These are phyloP conservation scores for Halenospora varia DNA, from an alignment of 495 filamentous ascomycete species.

Conservation along the genomic window DNA sequence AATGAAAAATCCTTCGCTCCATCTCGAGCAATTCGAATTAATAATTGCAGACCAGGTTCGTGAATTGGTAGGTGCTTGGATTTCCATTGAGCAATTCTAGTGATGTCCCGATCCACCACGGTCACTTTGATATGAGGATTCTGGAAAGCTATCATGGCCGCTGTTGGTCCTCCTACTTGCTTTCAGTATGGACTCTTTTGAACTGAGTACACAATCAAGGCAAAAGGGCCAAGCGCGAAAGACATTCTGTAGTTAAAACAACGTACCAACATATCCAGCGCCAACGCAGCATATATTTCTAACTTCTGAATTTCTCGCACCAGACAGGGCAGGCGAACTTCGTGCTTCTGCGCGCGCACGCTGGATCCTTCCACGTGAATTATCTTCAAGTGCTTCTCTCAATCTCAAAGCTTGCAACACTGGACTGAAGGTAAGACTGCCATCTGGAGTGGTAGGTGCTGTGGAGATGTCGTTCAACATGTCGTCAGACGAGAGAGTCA, in stretches of 20 bases:
- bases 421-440: slow-evolving; percentile 41
- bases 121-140: slow-evolving; percentile 65
- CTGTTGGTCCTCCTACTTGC: slow-evolving; percentile 66
- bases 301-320: slow-evolving; percentile 61
- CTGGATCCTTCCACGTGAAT: slow-evolving; percentile 8
- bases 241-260: no score
- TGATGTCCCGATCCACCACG: slow-evolving; percentile 65
- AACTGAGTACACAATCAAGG: slow-evolving; percentile 50
- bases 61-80: slow-evolving; percentile 71
- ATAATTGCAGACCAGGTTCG: slow-evolving; percentile 65
- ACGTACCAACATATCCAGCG: slow-evolving; percentile 65
- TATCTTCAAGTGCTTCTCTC: slow-evolving; percentile 25
- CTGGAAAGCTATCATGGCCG: slow-evolving; percentile 68
- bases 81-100: slow-evolving; percentile 69
- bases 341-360: no score
- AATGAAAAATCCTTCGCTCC: slow-evolving; percentile 39
- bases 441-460: slow-evolving; percentile 50
- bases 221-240: no score
- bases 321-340: no score
- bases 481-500: slow-evolving; percentile 19
- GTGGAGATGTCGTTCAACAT: slow-evolving; percentile 34
- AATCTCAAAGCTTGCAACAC: slow-evolving; percentile 30
- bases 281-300: slow-evolving; percentile 62
- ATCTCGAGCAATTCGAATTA: slow-evolving; percentile 62
- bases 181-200: neutral